Evolutionary conservation across 192 early-diverging fungal species (phyloP).

Genomic region (Lunasporangiospora selenospora): DNA sequence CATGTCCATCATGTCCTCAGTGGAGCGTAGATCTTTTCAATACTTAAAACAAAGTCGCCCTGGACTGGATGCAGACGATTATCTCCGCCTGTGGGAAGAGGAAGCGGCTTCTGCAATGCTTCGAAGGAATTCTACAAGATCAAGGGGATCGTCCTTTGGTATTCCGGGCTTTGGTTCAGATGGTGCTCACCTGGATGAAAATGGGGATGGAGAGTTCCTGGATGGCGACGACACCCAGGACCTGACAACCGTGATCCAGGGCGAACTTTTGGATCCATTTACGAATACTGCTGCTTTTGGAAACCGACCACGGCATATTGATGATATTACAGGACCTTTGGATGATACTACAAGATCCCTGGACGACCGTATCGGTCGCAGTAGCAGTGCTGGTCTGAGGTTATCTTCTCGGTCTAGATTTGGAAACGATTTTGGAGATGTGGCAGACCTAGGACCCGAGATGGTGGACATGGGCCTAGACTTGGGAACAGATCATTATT

Average conservation of each 20-base stretch:
- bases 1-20: no score
- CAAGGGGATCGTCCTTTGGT: slow-evolving; percentile 12
- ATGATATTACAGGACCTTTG: slow-evolving; percentile 24
- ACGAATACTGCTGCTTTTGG: not conserved
- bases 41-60: no score
- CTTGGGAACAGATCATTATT: not conserved
- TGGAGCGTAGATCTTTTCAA: no score
- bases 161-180: no score
- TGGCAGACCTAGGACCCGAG: not conserved
- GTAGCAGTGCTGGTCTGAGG: no score
- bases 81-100: slow-evolving; percentile 30
- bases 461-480: no score
- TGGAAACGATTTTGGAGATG: no score
- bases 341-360: no score
- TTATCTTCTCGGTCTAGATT: no score
- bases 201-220: not conserved
- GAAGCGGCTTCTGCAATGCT: slow-evolving; percentile 7
- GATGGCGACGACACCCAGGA: slow-evolving; percentile 15
- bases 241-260: slow-evolving; percentile 1
- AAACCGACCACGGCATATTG: slow-evolving; percentile 4
- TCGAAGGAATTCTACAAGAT: not conserved
- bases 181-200: no score
- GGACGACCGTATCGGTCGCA: no score
- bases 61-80: slow-evolving; percentile 21
- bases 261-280: slow-evolving; percentile 24